Base-by-base conservation (phyloP, 768 basidiomycete species). In the Artomyces pyxidatus region DNA sequence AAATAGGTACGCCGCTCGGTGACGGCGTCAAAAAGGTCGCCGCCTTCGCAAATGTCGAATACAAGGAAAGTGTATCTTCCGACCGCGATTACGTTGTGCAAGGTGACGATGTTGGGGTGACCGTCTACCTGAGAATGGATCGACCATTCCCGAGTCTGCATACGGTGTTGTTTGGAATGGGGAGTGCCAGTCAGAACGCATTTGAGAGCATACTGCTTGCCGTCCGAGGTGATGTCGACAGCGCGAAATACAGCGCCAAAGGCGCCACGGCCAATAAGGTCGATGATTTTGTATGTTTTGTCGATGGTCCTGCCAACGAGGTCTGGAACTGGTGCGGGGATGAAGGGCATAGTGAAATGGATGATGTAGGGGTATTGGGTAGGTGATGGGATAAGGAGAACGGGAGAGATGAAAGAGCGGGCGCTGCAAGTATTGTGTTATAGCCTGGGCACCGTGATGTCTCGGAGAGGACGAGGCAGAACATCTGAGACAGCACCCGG, bases 11-110 rank as follows among this genome's bases (percentile, higher is more conserved):
- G n/a, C 27, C 66, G 61, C 48, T 75, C 70, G 52, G 78, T 83
- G 64, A 89, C 84, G 17, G 80, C 80, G 47, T 65, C 71, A 58
- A 85, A 87, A 42, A 92, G 64, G 63, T 91, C 87, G 3, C 85
- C 83, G 42, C 76, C 77, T 11, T 63, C 44, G 52, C 73, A 77
- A 27, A 75, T 38, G 16, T 57, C 51, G 16, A 57, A 21, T 19
- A 58, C 62, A 43, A 75, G 63, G 54, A 66, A 70, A 42, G 52
- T 25, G 46, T 39, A 51, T 16, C 38, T 30, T 1, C 28, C 50
- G 22, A 47, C 41, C 26, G 42, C 47, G 38, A 17, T 41, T 4
- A 37, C 45, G 30, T 35, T 28, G 41, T 48, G 50, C 17, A 51
- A n/a, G 30, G 29, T 38, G 23, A 55, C 41, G 35, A 55, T 37